Conservation (phyloP, 345 rosid genomes). For the Pugionium cornutum region DNA sequence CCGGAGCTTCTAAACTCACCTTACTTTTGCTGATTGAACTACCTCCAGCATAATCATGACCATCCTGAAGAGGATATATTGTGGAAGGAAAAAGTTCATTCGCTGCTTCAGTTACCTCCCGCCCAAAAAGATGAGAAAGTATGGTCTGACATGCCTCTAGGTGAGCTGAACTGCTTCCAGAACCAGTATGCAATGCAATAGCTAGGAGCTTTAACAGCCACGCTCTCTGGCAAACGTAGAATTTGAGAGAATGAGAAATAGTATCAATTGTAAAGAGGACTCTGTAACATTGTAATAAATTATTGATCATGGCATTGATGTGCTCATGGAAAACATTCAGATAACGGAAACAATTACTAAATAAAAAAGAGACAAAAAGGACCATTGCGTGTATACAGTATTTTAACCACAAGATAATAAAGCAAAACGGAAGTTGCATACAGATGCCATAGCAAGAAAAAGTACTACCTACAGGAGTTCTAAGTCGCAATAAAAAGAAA, state of each 20-base stretch:
- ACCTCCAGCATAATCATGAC: constrained; percentile 54
- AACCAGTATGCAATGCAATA: constrained; percentile 76
- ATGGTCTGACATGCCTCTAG: constrained; percentile 72
- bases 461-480: background rate
- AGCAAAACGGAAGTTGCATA: constrained; percentile 6
- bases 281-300: constrained; percentile 1
- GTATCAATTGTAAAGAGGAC: constrained; percentile 14
- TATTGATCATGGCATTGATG: constrained; percentile 12
- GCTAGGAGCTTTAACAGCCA: constrained; percentile 95
- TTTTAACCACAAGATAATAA: constrained; percentile 11
- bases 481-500: constrained; percentile 1
- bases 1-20: constrained; percentile 45
- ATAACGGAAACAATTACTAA: constrained; percentile 1
- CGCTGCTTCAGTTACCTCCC: constrained; percentile 47
- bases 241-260: constrained; percentile 24
- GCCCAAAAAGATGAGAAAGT: constrained; percentile 83
- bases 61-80: constrained; percentile 47
- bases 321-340: constrained; percentile 9
- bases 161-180: constrained; percentile 56
- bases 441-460: background rate
- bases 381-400: background rate
- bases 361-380: background rate
- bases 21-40: constrained; percentile 68
- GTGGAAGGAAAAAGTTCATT: constrained; percentile 43
- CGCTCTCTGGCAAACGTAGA: constrained; percentile 62